phyloP scores from a whole-genome alignment of 305 asterid genomes.

The Withania somnifera region DNA sequence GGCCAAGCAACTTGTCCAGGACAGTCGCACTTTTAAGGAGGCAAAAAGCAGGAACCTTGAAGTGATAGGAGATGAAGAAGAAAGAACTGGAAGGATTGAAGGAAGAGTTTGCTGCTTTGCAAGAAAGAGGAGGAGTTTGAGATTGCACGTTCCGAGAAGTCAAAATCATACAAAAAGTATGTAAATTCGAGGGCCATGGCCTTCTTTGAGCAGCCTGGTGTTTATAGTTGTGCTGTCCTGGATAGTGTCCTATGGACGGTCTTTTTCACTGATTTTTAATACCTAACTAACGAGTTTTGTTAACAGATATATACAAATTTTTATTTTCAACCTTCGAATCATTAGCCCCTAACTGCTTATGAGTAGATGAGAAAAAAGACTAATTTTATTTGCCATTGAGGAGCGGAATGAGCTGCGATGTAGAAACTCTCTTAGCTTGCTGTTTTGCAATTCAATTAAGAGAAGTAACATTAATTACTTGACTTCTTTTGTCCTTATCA shows the following conservation, averaged over 20 bases:
- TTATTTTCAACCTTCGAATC: background rate
- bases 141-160: background rate
- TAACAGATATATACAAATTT: background rate
- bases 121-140: background rate
- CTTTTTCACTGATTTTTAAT: background rate
- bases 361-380: background rate
- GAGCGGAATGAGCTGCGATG: background rate
- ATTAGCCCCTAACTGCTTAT: background rate
- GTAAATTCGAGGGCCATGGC: background rate
- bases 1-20: background rate
- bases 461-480: background rate
- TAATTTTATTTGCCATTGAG: background rate
- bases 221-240: background rate
- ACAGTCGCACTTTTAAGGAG: background rate
- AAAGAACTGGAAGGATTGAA: background rate
- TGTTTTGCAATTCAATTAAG: background rate
- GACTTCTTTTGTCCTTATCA: background rate
- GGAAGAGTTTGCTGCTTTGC: conserved; percentile 2
- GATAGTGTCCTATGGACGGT: background rate
- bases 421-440: background rate
- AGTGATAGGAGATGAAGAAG: conserved; percentile 10
- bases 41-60: background rate
- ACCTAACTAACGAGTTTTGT: too few relatives aligned
- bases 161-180: background rate
- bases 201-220: background rate